These are phyloP conservation scores for Leersia perrieri DNA, from an alignment of 176 grass and related monocot species.

Conservation along the genomic window DNA sequence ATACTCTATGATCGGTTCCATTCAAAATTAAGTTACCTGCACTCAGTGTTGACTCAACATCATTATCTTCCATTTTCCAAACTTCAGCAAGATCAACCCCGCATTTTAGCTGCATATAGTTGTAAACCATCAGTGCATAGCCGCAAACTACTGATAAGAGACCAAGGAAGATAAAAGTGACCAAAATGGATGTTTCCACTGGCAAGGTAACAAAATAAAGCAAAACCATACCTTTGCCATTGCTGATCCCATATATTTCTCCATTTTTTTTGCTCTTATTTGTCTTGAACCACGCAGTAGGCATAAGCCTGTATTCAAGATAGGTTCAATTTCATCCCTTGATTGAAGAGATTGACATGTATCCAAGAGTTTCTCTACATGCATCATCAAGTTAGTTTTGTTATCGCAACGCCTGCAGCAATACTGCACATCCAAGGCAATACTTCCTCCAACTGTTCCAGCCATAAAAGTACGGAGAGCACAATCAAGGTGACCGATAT, in stretches of 20 bases:
- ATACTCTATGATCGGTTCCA: conserved; percentile 20
- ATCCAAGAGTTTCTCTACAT: conserved; percentile 55
- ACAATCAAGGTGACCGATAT: conserved; percentile 81
- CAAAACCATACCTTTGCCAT: conserved; percentile 60
- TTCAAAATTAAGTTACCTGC: conserved; percentile 39
- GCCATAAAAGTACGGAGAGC: conserved; percentile 83
- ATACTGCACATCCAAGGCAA: conserved; percentile 85
- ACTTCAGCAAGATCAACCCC: conserved; percentile 64
- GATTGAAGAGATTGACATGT: conserved; percentile 62
- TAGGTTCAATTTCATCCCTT: conserved; percentile 52
- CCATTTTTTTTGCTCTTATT: conserved; percentile 54
- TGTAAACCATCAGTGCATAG: conserved; percentile 36
- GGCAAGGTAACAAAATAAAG: conserved; percentile 11
- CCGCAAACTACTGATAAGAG: conserved; percentile 20
- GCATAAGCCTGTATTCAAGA: conserved; percentile 67
- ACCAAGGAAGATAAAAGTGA: conserved; percentile 10
- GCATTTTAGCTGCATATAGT: conserved; percentile 66
- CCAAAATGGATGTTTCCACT: background rate
- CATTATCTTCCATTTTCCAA: conserved; percentile 53
- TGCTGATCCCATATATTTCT: conserved; percentile 42
- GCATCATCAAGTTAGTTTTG: conserved; percentile 74
- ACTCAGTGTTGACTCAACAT: conserved; percentile 20
- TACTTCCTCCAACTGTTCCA: conserved; percentile 83
- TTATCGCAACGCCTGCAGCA: conserved; percentile 85
- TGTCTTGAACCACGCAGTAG: conserved; percentile 66